Evolutionary conservation across 345 rosid genomes (phyloP).

Genomic region (Eucalyptus tenuipes): DNA sequence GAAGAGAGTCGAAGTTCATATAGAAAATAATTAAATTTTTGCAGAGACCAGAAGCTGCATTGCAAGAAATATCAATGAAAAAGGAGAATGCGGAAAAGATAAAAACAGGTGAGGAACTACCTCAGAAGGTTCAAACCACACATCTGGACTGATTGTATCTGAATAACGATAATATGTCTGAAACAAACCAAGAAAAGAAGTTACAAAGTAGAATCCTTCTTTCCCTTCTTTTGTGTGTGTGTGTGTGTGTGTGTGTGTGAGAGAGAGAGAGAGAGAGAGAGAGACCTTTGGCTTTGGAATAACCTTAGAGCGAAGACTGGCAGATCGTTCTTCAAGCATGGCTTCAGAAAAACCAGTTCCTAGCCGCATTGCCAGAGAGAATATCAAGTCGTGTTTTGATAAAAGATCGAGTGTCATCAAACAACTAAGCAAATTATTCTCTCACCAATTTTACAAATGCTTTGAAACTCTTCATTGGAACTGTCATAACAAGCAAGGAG

Average conservation of each 20-base stretch:
- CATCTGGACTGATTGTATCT: conserved; percentile 69
- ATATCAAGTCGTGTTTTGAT: background rate
- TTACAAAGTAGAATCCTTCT: background rate
- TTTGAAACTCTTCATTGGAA: conserved; percentile 76
- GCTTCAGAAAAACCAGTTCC: conserved; percentile 91
- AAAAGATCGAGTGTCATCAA: background rate
- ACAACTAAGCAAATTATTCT: background rate
- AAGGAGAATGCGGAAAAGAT: background rate
- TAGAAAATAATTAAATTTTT: background rate
- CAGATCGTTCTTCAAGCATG: conserved; percentile 72
- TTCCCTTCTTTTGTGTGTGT: background rate
- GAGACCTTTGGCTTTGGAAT: conserved; percentile 69
- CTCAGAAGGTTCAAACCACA: conserved; percentile 92
- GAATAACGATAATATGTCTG: conserved; percentile 73
- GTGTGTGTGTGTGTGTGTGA: no score
- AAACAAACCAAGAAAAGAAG: conserved; percentile 1
- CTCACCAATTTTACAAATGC: conserved; percentile 91
- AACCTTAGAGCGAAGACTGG: conserved; percentile 75
- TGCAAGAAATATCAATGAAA: background rate
- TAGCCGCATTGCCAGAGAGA: background rate
- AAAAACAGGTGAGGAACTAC: conserved; percentile 15
- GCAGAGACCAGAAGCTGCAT: background rate
- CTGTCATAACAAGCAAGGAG: conserved; percentile 83
- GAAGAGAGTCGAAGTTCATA: background rate
- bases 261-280: background rate